A percentile compares a stretch with the other conserved stretches of the same genome.
Conservation (phyloP, 2,329 filamentous ascomycete genomes). For the Aspergillus amoenus region DNA sequence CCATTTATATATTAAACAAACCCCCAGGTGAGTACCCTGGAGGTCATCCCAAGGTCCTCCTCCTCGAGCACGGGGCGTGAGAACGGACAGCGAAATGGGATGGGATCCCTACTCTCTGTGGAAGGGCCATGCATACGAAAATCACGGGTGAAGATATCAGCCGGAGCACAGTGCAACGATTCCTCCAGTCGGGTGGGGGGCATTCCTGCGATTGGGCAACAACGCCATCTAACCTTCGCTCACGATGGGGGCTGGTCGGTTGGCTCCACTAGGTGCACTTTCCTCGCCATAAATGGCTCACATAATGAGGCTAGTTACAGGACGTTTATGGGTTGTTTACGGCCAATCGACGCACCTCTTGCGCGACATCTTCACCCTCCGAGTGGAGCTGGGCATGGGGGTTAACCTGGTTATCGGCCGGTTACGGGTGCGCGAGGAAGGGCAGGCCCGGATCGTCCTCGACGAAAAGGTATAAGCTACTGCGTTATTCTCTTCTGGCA, state of each 20-base stretch:
- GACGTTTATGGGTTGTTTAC: background rate
- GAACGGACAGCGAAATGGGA: background rate
- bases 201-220: background rate
- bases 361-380: background rate
- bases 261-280: background rate
- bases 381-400: slow-evolving; percentile 5
- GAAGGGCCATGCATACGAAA: background rate
- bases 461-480: background rate
- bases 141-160: background rate
- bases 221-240: background rate
- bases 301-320: background rate
- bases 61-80: background rate
- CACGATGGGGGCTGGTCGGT: background rate
- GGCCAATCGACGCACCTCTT: background rate
- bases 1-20: slow-evolving; percentile 1
- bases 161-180: background rate
- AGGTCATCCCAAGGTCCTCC: background rate
- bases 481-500: too few species aligned
- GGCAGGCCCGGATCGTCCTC: background rate
- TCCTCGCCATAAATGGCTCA: background rate
- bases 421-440: background rate
- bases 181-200: background rate
- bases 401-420: background rate
- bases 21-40: slow-evolving; percentile 9
- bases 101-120: background rate